These are phyloP conservation scores for Ustilago shanxiensis DNA, from an alignment of 1,284 basidiomycete species.

Conservation along the genomic window DNA sequence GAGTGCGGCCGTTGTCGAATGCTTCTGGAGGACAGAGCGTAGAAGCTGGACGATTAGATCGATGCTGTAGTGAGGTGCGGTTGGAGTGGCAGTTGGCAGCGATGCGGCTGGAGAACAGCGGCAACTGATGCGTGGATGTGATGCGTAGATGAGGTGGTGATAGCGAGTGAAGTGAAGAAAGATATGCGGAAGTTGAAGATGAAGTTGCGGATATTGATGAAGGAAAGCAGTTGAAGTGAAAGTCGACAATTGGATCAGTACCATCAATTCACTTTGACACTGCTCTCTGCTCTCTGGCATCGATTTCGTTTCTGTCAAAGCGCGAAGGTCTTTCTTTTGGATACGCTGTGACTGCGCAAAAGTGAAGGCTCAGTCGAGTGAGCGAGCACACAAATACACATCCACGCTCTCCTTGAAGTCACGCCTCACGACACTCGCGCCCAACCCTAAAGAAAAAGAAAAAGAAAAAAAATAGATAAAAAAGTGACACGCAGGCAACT, in stretches of 20 bases:
- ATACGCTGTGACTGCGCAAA: too few species aligned
- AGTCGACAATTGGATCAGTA: not conserved
- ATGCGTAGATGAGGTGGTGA: slow-evolving; percentile 2
- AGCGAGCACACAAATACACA: not conserved
- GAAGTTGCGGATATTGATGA: slow-evolving; percentile 6
- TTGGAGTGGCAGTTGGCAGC: not conserved
- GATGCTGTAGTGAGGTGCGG: not conserved
- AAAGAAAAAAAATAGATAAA: too few species aligned
- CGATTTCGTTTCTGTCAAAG: too few species aligned
- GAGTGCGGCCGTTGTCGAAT: not conserved
- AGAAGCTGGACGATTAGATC: not conserved
- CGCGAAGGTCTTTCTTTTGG: too few species aligned
- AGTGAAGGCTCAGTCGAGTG: slow-evolving; percentile 4
- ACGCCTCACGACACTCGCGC: slow-evolving; percentile 9
- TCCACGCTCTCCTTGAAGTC: not conserved
- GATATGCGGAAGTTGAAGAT: not conserved
- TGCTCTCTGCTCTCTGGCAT: too few species aligned
- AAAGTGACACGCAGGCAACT: slow-evolving; percentile 8
- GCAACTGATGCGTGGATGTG: not conserved
- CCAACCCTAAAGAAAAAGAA: too few species aligned
- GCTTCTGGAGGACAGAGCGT: not conserved
- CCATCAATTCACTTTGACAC: not conserved
- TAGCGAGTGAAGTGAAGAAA: not conserved
- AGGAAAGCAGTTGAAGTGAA: slow-evolving; percentile 2
- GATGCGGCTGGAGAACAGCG: not conserved